phyloP scores from a whole-genome alignment of 164 flowering plant genomes.

The Hamamelis virginiana region DNA sequence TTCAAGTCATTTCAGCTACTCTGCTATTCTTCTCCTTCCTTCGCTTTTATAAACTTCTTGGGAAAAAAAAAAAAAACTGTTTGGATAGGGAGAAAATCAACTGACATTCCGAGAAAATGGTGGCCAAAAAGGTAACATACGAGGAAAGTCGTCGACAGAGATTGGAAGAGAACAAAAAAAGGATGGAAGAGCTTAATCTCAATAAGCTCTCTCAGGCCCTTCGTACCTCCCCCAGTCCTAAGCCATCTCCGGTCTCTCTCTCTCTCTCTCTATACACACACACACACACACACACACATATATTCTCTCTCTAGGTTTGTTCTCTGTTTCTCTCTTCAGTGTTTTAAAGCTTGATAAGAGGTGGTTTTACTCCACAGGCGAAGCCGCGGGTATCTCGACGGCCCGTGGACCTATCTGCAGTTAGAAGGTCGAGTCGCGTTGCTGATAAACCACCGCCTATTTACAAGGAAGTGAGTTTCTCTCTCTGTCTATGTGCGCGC shows the following conservation, averaged over 20 bases:
- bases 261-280: slow-evolving; percentile 1
- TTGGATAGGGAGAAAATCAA: no score
- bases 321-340: not conserved
- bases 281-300: not conserved
- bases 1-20: no score
- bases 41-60: no score
- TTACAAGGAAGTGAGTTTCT: slow-evolving; percentile 36
- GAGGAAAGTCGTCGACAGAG: slow-evolving; percentile 38
- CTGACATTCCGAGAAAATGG: slow-evolving; percentile 14
- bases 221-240: slow-evolving; percentile 11
- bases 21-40: no score
- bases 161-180: slow-evolving; percentile 52
- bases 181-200: slow-evolving; percentile 50
- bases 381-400: slow-evolving; percentile 15
- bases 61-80: no score
- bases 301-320: not conserved
- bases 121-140: slow-evolving; percentile 12
- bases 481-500: not conserved
- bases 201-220: slow-evolving; percentile 36
- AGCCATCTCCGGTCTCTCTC: slow-evolving; percentile 33
- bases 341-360: not conserved
- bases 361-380: slow-evolving; percentile 21
- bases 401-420: slow-evolving; percentile 20
- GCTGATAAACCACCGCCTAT: slow-evolving; percentile 26
- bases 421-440: slow-evolving; percentile 41